Evolutionary conservation across 768 basidiomycete genomes (phyloP).

Genomic region (Macrolepiota fuliginosa): DNA sequence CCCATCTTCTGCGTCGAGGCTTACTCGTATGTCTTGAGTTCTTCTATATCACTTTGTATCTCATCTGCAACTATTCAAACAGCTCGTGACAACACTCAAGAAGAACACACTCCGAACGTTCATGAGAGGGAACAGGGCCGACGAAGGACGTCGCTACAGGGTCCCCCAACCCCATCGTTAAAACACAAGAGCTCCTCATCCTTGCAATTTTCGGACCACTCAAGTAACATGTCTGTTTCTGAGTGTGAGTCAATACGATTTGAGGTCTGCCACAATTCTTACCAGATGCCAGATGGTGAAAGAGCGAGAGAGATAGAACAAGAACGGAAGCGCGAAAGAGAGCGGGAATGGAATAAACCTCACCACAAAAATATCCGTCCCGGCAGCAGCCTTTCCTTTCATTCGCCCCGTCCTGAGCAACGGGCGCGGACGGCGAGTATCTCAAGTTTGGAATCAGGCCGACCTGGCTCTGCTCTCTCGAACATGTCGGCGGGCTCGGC

Average conservation of each 20-base stretch:
- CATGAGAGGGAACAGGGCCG: background rate
- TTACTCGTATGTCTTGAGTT: slow-evolving; percentile 9
- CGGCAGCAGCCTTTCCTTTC: slow-evolving; percentile 39
- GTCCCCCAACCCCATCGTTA: background rate
- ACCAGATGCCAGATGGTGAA: slow-evolving; percentile 39
- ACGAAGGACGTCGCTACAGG: slow-evolving; percentile 2
- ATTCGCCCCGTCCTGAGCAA: slow-evolving; percentile 27
- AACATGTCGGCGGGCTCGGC: slow-evolving; percentile 4
- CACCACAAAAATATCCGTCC: slow-evolving; percentile 34
- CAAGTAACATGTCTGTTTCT: slow-evolving; percentile 49
- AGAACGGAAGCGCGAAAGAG: slow-evolving; percentile 46
- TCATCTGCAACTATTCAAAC: background rate
- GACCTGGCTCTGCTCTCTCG: slow-evolving; percentile 9
- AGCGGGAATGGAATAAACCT: slow-evolving; percentile 56
- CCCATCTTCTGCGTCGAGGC: slow-evolving; percentile 6
- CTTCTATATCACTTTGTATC: background rate
- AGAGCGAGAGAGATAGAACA: slow-evolving; percentile 36
- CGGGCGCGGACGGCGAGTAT: slow-evolving; percentile 22
- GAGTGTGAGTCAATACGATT: slow-evolving; percentile 40
- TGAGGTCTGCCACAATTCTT: background rate
- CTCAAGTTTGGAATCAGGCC: slow-evolving; percentile 1
- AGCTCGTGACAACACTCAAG: slow-evolving; percentile 30
- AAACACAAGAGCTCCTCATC: slow-evolving; percentile 23
- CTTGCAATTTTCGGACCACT: slow-evolving; percentile 38
- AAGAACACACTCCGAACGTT: slow-evolving; percentile 34